Evolutionary conservation across 352 stramenopile genomes (phyloP), one percentile per base, ranked within the genome.

Genomic region (Saprolegnia parasitica): DNA sequence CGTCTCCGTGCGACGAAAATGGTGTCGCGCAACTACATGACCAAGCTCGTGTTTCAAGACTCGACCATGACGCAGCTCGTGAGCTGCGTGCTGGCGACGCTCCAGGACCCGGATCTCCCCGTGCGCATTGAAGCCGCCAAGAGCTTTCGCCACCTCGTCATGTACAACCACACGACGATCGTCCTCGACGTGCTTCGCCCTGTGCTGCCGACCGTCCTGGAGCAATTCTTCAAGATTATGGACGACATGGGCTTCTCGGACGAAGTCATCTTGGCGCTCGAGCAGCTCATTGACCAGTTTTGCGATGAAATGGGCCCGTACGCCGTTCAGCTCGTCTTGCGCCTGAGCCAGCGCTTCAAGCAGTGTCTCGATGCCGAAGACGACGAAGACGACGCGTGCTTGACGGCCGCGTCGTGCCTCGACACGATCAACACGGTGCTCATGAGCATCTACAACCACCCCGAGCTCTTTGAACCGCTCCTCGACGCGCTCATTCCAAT

Each of bases 181-280:
- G 66, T 72, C 5, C 47, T 68, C 9, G 66, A 72, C n/a, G 40
- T 64, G 21, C 26, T 97, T 16, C 73, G 90, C 32, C 84, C 87
- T 9, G 79, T 95, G n/a, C 74, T 97, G 15, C 86, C 86, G 49
- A 77, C 90, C 45, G 78, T 97, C 20, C 76, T 97, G 47, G 87
- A 88, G 47, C 82, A 95, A 72, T 97, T 95, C 73, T 97, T 97
- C 76, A 73, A 80, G 40, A 96, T 97, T 63, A 96, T 97, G 87
- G 86, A 90, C 71, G 87, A 96, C 63, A 61, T 70, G 46, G 63
- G 63, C n/a, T 58, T 70, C 20, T 90, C 88, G 46, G 90, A 97
- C 72, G 86, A 95, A 78, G 89, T 96, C 35, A 82, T 94, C 5
- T 76, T 82, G 42, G 87, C 87, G 10, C 67, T 81, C 57, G 65